These are phyloP conservation scores for Begonia loranthoides DNA, from an alignment of 306 rosid genomes.

Conservation along the genomic window DNA sequence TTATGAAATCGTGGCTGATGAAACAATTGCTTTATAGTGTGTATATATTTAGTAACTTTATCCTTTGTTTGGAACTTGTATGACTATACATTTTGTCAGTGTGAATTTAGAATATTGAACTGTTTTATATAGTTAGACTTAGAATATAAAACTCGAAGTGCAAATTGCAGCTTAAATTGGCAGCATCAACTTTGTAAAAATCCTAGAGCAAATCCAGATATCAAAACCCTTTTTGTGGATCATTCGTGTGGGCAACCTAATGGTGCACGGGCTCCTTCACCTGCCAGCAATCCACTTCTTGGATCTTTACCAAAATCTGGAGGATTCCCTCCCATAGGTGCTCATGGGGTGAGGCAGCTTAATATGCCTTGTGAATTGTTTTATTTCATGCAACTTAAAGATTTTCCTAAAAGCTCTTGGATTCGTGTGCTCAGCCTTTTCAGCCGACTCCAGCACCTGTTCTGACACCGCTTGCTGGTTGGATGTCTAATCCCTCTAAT, in stretches of 20 bases:
- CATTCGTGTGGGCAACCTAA: slow-evolving; percentile 97
- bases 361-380: slow-evolving; percentile 1
- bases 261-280: slow-evolving; percentile 96
- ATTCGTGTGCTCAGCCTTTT: slow-evolving; percentile 56
- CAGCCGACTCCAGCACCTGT: slow-evolving; percentile 77
- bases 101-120: too few relatives aligned
- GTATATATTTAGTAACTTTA: too few relatives aligned
- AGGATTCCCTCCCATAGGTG: slow-evolving; percentile 90
- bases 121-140: too few relatives aligned
- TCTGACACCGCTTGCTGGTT: slow-evolving; percentile 87
- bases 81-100: too few relatives aligned
- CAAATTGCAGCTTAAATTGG: slow-evolving; percentile 85
- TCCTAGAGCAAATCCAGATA: slow-evolving; percentile 98
- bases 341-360: slow-evolving; percentile 63
- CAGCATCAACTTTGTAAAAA: slow-evolving; percentile 97
- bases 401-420: slow-evolving; percentile 10
- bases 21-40: too few relatives aligned
- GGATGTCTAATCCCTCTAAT: slow-evolving; percentile 97
- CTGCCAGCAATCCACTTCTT: slow-evolving; percentile 78
- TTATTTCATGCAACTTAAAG: slow-evolving; percentile 7
- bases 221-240: slow-evolving; percentile 96
- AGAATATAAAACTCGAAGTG: slow-evolving; percentile 11
- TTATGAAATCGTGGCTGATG: too few relatives aligned
- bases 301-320: slow-evolving; percentile 90
- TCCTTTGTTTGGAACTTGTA: too few relatives aligned